A percentile compares a stretch with the other conserved stretches of the same genome.
phyloP scores from a whole-genome alignment of 2,329 filamentous ascomycete genomes.

The Diaporthe humulicola region DNA sequence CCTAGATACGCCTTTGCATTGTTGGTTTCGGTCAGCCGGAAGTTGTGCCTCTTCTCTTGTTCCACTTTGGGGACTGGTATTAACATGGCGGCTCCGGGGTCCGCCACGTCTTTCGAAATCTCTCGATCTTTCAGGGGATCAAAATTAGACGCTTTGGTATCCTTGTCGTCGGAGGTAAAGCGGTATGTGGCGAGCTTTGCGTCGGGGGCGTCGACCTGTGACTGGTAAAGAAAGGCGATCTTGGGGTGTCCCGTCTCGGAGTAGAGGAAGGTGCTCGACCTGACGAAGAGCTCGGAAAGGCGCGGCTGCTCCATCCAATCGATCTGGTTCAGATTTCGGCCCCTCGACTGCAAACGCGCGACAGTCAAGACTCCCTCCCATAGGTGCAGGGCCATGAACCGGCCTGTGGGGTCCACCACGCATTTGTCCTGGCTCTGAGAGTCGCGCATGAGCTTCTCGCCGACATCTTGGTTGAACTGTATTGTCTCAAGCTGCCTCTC shows the following conservation, averaged over 20 bases:
- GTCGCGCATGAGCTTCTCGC: slow-evolving; percentile 76
- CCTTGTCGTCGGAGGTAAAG: slow-evolving; percentile 70
- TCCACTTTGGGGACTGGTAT: slow-evolving; percentile 72
- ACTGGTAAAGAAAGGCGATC: slow-evolving; percentile 71
- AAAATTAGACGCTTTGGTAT: slow-evolving; percentile 66
- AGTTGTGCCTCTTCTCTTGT: slow-evolving; percentile 71
- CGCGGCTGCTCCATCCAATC: slow-evolving; percentile 67
- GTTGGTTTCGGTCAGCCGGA: slow-evolving; percentile 62
- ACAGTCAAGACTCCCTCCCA: slow-evolving; percentile 73
- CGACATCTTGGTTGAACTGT: slow-evolving; percentile 64
- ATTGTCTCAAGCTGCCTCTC: slow-evolving; percentile 64
- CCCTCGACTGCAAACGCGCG: slow-evolving; percentile 63
- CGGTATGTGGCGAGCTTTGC: slow-evolving; percentile 71
- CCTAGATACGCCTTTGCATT: slow-evolving; percentile 71
- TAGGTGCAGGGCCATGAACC: slow-evolving; percentile 69
- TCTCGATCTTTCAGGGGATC: slow-evolving; percentile 68
- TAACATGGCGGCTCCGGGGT: slow-evolving; percentile 70
- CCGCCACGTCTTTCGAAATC: slow-evolving; percentile 65
- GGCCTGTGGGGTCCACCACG: slow-evolving; percentile 83
- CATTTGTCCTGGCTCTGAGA: slow-evolving; percentile 87
- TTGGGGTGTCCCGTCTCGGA: slow-evolving; percentile 70
- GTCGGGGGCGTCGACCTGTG: slow-evolving; percentile 63
- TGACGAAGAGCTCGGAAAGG: slow-evolving; percentile 71
- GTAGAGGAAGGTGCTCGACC: slow-evolving; percentile 68
- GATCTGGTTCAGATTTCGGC: slow-evolving; percentile 58